Evolutionary conservation across 805 yeast genomes (phyloP).

Genomic region (Metschnikowia aberdeeniae): DNA sequence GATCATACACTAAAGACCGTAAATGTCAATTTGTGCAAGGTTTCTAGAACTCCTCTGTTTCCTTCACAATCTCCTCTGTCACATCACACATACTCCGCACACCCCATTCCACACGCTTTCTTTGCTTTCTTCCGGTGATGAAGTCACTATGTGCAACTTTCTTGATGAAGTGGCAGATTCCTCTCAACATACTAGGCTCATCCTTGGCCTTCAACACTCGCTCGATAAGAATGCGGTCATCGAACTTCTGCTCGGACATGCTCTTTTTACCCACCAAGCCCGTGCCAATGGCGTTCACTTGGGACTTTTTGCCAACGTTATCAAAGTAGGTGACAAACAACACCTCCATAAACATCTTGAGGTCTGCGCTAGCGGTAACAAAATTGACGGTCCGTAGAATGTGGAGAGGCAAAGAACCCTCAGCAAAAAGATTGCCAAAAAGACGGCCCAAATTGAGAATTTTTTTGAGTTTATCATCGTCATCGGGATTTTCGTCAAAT

Average conservation of each 20-base stretch:
- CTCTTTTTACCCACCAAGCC: constrained; percentile 31
- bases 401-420: constrained; percentile 70
- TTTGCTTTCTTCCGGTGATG: constrained; percentile 51
- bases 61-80: constrained; percentile 39
- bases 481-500: constrained; percentile 38
- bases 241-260: constrained; percentile 36
- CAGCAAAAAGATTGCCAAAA: constrained; percentile 71
- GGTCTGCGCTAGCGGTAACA: constrained; percentile 60
- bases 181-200: constrained; percentile 56
- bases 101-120: constrained; percentile 65
- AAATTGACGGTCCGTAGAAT: constrained; percentile 71
- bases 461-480: constrained; percentile 53
- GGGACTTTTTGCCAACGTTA: constrained; percentile 59
- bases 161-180: constrained; percentile 59
- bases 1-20: too few relatives aligned
- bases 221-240: constrained; percentile 48
- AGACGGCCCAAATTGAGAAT: constrained; percentile 74
- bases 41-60: constrained; percentile 3
- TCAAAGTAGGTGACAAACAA: constrained; percentile 66
- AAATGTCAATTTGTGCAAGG: too few relatives aligned
- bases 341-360: constrained; percentile 68
- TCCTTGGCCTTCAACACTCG: constrained; percentile 53
- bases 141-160: constrained; percentile 45
- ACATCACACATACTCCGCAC: constrained; percentile 50
- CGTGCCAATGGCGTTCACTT: constrained; percentile 42